These are phyloP conservation scores for Trichocomaceae sp. DNA, from an alignment of 2,329 filamentous ascomycete species.

Conservation along the genomic window DNA sequence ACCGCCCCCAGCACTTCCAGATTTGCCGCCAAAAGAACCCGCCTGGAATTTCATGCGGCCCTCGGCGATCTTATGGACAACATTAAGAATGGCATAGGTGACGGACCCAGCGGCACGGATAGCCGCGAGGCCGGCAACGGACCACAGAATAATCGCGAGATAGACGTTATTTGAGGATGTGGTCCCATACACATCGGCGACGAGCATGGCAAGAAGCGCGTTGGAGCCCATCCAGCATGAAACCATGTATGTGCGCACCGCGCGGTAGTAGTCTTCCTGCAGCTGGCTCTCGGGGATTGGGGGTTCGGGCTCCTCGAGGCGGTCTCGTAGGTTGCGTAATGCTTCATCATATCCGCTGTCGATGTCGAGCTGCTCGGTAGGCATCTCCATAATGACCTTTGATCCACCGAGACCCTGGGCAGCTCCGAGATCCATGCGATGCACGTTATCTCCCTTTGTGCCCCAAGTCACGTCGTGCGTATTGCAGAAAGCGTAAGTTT, in stretches of 20 bases:
- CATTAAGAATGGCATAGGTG: slow-evolving; percentile 76
- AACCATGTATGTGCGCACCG: slow-evolving; percentile 96
- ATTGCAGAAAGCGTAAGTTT: slow-evolving; percentile 99
- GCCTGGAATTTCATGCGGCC: slow-evolving; percentile 61
- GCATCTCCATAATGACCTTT: slow-evolving; percentile 94
- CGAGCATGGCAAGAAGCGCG: slow-evolving; percentile 84
- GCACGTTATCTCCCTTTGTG: slow-evolving; percentile 95
- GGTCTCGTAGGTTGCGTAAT: slow-evolving; percentile 87
- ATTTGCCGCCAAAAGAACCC: slow-evolving; percentile 23
- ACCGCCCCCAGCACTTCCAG: slow-evolving; percentile 4
- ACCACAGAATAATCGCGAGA: slow-evolving; percentile 87
- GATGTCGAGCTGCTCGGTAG: slow-evolving; percentile 94
- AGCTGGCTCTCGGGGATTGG: slow-evolving; percentile 66
- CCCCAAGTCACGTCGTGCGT: slow-evolving; percentile 99
- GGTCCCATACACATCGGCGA: slow-evolving; percentile 75
- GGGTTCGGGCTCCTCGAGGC: slow-evolving; percentile 68
- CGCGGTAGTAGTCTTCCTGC: slow-evolving; percentile 98
- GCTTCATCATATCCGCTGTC: slow-evolving; percentile 97
- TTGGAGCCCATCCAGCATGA: slow-evolving; percentile 91
- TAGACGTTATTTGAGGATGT: slow-evolving; percentile 75
- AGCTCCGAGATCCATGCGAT: slow-evolving; percentile 83
- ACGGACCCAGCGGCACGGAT: slow-evolving; percentile 80
- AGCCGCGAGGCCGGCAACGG: slow-evolving; percentile 74
- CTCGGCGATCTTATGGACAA: slow-evolving; percentile 78
- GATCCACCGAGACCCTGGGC: slow-evolving; percentile 69